phyloP scores from a whole-genome alignment of 345 rosid species.

The Arabis hirsuta region DNA sequence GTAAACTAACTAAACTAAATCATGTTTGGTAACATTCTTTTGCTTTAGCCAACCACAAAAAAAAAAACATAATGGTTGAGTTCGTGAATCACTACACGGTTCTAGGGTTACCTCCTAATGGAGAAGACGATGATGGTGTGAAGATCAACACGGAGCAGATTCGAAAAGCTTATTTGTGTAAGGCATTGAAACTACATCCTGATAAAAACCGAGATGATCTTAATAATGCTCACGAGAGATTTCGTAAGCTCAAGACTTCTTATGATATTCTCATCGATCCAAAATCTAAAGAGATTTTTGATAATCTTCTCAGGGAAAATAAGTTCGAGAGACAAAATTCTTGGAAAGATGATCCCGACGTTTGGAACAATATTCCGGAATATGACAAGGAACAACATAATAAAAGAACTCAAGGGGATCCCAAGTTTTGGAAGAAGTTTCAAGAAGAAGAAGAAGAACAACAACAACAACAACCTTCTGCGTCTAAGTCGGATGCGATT shows the following conservation, averaged over 20 bases:
- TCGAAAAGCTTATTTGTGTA: constrained; percentile 62
- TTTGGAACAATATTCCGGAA: too few relatives aligned
- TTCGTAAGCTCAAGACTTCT: constrained; percentile 65
- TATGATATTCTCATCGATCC: constrained; percentile 67
- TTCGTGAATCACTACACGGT: constrained; percentile 62
- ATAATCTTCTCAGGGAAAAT: constrained; percentile 63
- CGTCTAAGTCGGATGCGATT: too few relatives aligned
- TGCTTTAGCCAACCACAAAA: background rate
- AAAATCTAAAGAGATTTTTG: constrained; percentile 67
- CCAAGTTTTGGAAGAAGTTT: too few relatives aligned
- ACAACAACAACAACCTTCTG: too few relatives aligned
- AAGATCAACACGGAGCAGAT: constrained; percentile 67
- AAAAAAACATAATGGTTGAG: constrained; percentile 32
- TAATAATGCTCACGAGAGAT: constrained; percentile 55
- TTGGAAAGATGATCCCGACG: background rate
- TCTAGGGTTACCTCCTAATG: constrained; percentile 69
- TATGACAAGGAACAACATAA: too few relatives aligned
- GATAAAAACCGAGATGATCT: constrained; percentile 80
- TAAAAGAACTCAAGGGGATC: background rate
- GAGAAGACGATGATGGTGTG: constrained; percentile 57
- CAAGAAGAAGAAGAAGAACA: too few relatives aligned
- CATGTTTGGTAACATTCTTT: background rate
- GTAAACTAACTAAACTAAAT: too few relatives aligned
- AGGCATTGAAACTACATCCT: constrained; percentile 72
- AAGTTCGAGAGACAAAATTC: constrained; percentile 47